Percentiles rank a stretch among this genome's conserved stretches.
phyloP scores from a whole-genome alignment of 371 early-diverging fungal species.

The Umbelopsis sp. region DNA sequence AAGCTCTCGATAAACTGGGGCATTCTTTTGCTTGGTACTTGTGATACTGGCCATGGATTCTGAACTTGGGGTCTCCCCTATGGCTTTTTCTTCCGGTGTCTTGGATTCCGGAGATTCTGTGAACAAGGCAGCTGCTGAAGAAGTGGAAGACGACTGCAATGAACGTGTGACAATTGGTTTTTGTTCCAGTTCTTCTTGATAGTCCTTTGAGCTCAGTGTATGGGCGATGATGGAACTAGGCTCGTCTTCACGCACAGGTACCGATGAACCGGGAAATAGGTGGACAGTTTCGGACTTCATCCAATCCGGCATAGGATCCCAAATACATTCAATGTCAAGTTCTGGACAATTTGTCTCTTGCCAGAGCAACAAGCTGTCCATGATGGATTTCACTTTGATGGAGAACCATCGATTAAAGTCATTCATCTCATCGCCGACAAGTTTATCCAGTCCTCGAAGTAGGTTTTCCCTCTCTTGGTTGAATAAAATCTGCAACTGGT shows the following conservation, averaged over 20 bases:
- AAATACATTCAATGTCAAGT: conserved; percentile 31
- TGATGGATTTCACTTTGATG: conserved; percentile 24
- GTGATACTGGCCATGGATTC: conserved; percentile 15
- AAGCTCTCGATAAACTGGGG: conserved; percentile 19
- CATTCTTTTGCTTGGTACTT: conserved; percentile 22
- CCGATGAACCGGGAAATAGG: conserved; percentile 78
- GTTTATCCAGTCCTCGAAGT: conserved; percentile 23
- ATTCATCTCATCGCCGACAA: conserved; percentile 34
- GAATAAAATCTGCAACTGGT: conserved; percentile 21
- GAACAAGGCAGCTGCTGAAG: conserved; percentile 20
- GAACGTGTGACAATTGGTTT: background rate
- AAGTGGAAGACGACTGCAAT: conserved; percentile 7
- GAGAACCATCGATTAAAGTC: conserved; percentile 46
- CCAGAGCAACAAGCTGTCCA: conserved; percentile 40
- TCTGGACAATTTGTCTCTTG: conserved; percentile 28
- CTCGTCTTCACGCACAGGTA: conserved; percentile 89
- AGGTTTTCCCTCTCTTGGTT: conserved; percentile 30
- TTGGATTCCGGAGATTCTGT: conserved; percentile 9
- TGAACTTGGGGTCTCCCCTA: background rate
- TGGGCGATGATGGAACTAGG: conserved; percentile 91
- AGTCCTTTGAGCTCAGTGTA: conserved; percentile 61
- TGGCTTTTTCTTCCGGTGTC: conserved; percentile 20
- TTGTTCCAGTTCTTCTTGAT: conserved; percentile 1
- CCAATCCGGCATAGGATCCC: conserved; percentile 43
- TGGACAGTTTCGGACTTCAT: conserved; percentile 46